Evolutionary conservation across 257 asterid species (phyloP).

Genomic region (Striga asiatica): DNA sequence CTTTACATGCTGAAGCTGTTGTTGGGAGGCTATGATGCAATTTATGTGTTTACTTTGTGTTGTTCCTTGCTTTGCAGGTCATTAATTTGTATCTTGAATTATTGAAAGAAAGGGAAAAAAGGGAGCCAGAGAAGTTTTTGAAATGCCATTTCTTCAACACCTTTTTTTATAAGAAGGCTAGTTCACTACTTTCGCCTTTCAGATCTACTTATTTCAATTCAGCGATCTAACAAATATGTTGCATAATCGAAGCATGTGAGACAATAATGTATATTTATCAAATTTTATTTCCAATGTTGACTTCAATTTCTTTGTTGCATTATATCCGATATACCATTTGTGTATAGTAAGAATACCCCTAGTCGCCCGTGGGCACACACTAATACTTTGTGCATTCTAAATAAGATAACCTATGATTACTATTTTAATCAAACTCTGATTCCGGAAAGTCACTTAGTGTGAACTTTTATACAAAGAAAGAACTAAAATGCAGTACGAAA

Average conservation of each 20-base stretch:
- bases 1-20: neutral
- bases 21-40: neutral
- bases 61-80: constrained; percentile 44
- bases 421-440: neutral
- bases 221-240: neutral
- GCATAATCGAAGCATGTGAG: neutral
- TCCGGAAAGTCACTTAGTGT: neutral
- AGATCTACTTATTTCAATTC: neutral
- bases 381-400: too few species aligned
- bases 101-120: constrained; percentile 81
- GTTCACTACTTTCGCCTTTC: constrained; percentile 9
- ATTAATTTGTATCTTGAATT: constrained; percentile 78
- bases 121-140: constrained; percentile 70
- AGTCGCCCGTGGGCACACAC: too few species aligned
- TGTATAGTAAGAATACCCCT: too few species aligned
- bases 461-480: neutral
- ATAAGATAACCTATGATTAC: too few species aligned
- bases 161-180: constrained; percentile 84
- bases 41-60: constrained; percentile 3
- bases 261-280: neutral
- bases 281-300: constrained; percentile 9
- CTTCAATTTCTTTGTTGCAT: neutral
- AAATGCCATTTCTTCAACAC: constrained; percentile 83
- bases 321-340: neutral
- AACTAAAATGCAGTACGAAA: neutral